A percentile compares a stretch with the other conserved stretches of the same genome.
Evolutionary conservation across 225 moss, liverwort and hornwort genomes (phyloP).

Genomic region (Antitrichia curtipendula): DNA sequence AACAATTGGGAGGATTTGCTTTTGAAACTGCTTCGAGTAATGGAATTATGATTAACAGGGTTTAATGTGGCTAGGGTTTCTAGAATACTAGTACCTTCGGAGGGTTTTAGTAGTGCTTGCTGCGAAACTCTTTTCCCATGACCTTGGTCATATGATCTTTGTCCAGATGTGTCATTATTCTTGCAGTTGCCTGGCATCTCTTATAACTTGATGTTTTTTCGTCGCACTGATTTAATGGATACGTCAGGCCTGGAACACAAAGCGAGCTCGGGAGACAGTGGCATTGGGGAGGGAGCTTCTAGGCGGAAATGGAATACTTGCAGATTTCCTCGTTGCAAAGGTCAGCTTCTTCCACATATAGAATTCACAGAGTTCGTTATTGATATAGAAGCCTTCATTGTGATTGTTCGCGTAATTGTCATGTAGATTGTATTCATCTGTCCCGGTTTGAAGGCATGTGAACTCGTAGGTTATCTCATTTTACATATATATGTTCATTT

Average conservation of each 20-base stretch:
- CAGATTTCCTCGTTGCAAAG: slow-evolving; percentile 93
- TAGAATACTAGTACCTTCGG: background rate
- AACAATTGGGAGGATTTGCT: background rate
- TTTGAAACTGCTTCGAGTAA: background rate
- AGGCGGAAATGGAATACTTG: slow-evolving; percentile 88
- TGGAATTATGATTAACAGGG: background rate
- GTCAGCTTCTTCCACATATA: slow-evolving; percentile 3
- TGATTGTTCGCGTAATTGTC: background rate
- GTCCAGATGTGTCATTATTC: background rate
- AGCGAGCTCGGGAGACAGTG: slow-evolving; percentile 80
- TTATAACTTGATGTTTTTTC: background rate
- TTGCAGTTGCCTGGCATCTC: background rate
- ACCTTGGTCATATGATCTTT: background rate
- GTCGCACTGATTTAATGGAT: background rate
- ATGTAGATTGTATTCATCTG: background rate
- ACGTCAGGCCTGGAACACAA: slow-evolving; percentile 80
- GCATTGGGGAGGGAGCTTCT: slow-evolving; percentile 92
- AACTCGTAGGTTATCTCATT: background rate
- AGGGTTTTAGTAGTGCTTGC: background rate
- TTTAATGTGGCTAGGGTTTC: background rate
- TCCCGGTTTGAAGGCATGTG: background rate
- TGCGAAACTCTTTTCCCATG: background rate
- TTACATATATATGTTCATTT: background rate
- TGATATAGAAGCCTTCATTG: background rate
- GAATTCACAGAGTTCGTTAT: background rate